These are phyloP conservation scores for Schwanniomyces polymorphus DNA, from an alignment of 805 yeast genomes.

Conservation along the genomic window DNA sequence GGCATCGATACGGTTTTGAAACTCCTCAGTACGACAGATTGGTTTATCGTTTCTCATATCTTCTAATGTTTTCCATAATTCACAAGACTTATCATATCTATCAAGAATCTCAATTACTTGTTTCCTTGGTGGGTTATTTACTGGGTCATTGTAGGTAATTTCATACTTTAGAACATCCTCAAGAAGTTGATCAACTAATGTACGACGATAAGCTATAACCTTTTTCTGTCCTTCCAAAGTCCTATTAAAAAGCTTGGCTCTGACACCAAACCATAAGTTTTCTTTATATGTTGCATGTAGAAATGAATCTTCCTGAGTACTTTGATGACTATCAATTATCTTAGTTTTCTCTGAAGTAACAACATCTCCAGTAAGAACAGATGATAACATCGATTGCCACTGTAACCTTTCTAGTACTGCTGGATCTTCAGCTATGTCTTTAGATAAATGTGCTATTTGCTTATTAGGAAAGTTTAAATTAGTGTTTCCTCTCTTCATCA, in stretches of 20 bases:
- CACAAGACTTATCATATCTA: constrained; percentile 65
- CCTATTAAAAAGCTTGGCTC: constrained; percentile 80
- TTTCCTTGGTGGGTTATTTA: constrained; percentile 26
- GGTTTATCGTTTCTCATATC: constrained; percentile 84
- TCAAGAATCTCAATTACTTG: constrained; percentile 61
- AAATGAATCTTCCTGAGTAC: constrained; percentile 45
- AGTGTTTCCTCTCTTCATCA: constrained; percentile 28
- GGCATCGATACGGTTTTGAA: constrained; percentile 68
- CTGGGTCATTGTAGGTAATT: constrained; percentile 42
- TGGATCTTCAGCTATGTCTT: constrained; percentile 43
- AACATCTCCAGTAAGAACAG: constrained; percentile 94
- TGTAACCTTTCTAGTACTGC: constrained; percentile 75
- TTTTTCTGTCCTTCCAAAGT: constrained; percentile 76
- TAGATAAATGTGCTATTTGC: constrained; percentile 35
- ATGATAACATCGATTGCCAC: constrained; percentile 93
- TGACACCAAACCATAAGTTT: constrained; percentile 83
- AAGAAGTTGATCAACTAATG: constrained; percentile 69
- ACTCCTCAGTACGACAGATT: constrained; percentile 59
- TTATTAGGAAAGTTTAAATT: constrained; percentile 35
- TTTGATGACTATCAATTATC: constrained; percentile 48
- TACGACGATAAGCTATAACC: constrained; percentile 66
- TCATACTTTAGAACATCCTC: constrained; percentile 68
- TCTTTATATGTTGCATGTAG: constrained; percentile 59
- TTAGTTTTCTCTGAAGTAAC: constrained; percentile 86
- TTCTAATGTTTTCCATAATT: constrained; percentile 73